phyloP scores from a whole-genome alignment of 116 monocot species.

The Papilionanthe hybrid region DNA sequence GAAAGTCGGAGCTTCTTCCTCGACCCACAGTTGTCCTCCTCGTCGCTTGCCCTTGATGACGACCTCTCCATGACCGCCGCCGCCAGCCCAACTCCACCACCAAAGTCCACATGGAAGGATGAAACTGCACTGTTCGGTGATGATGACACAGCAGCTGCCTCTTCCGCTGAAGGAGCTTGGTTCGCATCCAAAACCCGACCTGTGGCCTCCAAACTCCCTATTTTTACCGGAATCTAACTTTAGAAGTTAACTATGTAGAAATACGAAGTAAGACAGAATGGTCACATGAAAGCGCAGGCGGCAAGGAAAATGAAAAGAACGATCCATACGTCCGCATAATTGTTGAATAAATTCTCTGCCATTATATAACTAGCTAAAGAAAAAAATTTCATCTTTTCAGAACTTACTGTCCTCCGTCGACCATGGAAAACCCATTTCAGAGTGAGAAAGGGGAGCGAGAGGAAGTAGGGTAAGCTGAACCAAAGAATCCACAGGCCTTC shows the following conservation, averaged over 20 bases:
- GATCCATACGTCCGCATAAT: not conserved
- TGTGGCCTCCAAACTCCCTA: conserved; percentile 19
- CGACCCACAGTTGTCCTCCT: conserved; percentile 24
- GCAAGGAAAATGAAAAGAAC: not conserved
- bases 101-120: conserved; percentile 44
- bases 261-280: not conserved
- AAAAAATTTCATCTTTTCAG: not conserved
- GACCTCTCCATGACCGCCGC: not conserved
- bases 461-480: conserved; percentile 36
- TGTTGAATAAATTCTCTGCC: too few relatives aligned
- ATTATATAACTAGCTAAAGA: not conserved
- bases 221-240: not conserved
- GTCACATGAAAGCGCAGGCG: not conserved
- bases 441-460: conserved; percentile 2
- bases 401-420: conserved; percentile 19
- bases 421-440: conserved; percentile 22
- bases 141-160: conserved; percentile 18
- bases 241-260: too few relatives aligned
- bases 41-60: conserved; percentile 30
- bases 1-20: conserved; percentile 33
- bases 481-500: conserved; percentile 16
- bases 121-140: conserved; percentile 40
- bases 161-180: conserved; percentile 17
- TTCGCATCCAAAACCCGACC: conserved; percentile 41
- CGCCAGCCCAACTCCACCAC: not conserved